Evolutionary conservation across 805 yeast species (phyloP), one percentile per base, ranked within the genome.

Genomic region (Metschnikowia cerradonensis): DNA sequence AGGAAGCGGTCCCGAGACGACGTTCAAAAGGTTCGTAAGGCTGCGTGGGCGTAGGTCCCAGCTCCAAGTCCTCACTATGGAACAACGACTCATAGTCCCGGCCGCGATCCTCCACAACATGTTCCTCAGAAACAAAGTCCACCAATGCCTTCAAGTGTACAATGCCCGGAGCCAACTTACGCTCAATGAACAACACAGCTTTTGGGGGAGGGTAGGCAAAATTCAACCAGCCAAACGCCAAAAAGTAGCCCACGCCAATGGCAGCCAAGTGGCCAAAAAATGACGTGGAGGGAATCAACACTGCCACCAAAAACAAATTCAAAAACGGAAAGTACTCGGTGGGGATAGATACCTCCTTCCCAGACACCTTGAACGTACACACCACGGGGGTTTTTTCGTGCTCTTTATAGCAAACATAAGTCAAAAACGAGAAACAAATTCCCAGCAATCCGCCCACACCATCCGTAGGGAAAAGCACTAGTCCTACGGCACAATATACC

Each of bases 261-360:
- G 88, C 92, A 37, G 86, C 76, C 50, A 81, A 70, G 64, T 89
- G 96, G 32, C 95, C 94, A 57, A 85, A 70, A 57, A 88, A 82
- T 51, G 90, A 82, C 3, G 89, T 78, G 7, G 80, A 77, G 1
- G 95, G 91, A 39, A 84, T 63, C 26, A 86, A 40, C 6, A 86
- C 49, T 1, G 81, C 73, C 41, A 79, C 66, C 7, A 80, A 17
- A 1, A 82, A 54, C 55, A 88, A 69, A 26, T 60, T 52, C 22
- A 78, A 57, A 37, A 85, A 71, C 14, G 96, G 96, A 2, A 78
- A 55, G 48, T 72, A 67, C 49, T 80, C 61, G 0, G 92, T 86
- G 31, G 90, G 90, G 15, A 88, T 63, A 7, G 71, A 63, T 34
- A 71, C 57, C 15, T 73, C 72, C 20, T 74, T 66, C 7, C 74